These are phyloP conservation scores for Meredithiella fracta DNA, from an alignment of 2,329 filamentous ascomycete species.

Conservation along the genomic window DNA sequence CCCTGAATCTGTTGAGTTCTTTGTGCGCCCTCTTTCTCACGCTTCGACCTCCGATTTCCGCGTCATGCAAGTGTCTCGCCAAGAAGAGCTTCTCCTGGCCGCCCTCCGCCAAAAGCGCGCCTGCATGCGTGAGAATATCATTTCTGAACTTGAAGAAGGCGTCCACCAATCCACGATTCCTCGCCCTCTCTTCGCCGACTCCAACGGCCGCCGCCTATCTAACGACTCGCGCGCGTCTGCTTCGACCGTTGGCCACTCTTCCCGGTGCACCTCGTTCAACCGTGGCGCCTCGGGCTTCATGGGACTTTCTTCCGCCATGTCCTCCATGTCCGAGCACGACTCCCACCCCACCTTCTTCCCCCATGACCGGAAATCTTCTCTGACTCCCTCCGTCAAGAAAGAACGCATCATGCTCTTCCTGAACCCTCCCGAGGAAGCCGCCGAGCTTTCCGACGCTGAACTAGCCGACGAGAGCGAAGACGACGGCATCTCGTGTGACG, in stretches of 20 bases:
- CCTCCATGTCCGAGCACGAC: neutral
- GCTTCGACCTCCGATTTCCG: constrained; percentile 25
- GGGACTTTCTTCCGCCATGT: constrained; percentile 9
- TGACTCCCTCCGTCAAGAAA: constrained; percentile 9
- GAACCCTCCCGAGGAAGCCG: constrained; percentile 8
- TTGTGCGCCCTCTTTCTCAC: constrained; percentile 25
- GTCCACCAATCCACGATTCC: constrained; percentile 4
- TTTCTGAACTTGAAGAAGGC: constrained; percentile 24
- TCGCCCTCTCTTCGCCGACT: neutral
- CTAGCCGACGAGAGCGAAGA: constrained; percentile 17
- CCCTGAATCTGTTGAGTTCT: constrained; percentile 35
- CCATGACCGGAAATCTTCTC: constrained; percentile 6
- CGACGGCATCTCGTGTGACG: constrained; percentile 16
- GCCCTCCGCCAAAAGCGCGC: constrained; percentile 41
- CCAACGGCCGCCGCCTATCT: constrained; percentile 5
- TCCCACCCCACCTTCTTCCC: neutral
- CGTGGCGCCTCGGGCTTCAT: neutral
- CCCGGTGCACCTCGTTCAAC: constrained; percentile 11
- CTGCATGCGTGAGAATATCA: constrained; percentile 33
- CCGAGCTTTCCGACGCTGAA: constrained; percentile 9
- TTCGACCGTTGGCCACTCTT: constrained; percentile 9
- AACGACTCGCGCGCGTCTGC: constrained; percentile 5
- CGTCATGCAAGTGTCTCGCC: constrained; percentile 40
- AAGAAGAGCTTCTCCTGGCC: constrained; percentile 42
- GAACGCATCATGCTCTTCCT: constrained; percentile 14